phyloP scores from a whole-genome alignment of 768 basidiomycete genomes.

The Chlorophyllum brunneum region DNA sequence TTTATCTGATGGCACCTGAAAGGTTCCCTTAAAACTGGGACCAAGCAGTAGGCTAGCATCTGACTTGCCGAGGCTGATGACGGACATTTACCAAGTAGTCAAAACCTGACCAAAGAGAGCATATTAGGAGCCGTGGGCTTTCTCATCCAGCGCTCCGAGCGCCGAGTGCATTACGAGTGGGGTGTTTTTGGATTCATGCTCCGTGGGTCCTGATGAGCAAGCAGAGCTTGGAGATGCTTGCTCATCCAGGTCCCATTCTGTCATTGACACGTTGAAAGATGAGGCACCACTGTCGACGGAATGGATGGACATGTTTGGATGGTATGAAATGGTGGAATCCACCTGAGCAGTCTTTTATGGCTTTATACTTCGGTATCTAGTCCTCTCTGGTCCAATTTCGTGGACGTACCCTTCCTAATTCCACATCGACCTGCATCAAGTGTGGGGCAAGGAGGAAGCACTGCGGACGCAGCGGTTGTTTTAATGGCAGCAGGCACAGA shows the following conservation, averaged over 20 bases:
- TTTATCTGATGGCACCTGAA: conserved; percentile 35
- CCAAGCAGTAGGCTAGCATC: too few species aligned
- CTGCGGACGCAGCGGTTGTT: not conserved
- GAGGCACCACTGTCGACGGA: not conserved
- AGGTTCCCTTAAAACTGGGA: conserved; percentile 30
- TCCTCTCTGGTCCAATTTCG: too few species aligned
- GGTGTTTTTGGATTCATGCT: conserved; percentile 41
- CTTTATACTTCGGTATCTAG: not conserved
- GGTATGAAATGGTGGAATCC: not conserved
- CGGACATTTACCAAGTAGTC: conserved; percentile 37
- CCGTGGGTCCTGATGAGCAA: conserved; percentile 16
- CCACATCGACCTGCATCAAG: too few species aligned
- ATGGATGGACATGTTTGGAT: not conserved
- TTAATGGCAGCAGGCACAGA: too few species aligned
- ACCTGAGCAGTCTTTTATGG: not conserved
- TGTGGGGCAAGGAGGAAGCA: too few species aligned
- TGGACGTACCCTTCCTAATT: too few species aligned
- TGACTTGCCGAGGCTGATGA: not conserved
- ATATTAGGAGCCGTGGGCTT: conserved; percentile 43
- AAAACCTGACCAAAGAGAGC: conserved; percentile 55
- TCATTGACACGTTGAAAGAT: conserved; percentile 12
- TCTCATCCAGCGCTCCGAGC: conserved; percentile 24
- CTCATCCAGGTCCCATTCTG: conserved; percentile 27
- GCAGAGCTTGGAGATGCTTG: conserved; percentile 18
- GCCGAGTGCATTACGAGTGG: conserved; percentile 54